Conservation (phyloP, 805 yeast genomes). For the Candida golubevii region DNA sequence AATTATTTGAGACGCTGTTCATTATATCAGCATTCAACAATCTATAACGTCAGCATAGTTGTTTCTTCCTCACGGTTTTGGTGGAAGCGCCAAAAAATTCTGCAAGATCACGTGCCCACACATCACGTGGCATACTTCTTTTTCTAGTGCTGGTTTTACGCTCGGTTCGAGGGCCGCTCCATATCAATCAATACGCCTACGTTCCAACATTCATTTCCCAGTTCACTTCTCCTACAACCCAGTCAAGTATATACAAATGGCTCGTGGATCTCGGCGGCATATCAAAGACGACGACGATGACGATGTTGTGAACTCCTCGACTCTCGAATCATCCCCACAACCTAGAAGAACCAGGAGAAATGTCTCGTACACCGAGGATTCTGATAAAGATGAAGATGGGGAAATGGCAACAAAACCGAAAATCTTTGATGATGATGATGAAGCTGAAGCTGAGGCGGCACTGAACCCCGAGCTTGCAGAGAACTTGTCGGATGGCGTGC, state of each 20-base stretch:
- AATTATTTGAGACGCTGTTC: too few relatives aligned
- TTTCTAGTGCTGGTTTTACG: too few relatives aligned
- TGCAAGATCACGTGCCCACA: too few relatives aligned
- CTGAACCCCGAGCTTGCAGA: not conserved
- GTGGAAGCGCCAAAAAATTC: too few relatives aligned
- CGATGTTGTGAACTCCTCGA: conserved; percentile 1
- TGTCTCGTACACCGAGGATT: conserved; percentile 14
- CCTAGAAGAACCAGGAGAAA: conserved; percentile 10
- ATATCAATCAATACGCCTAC: not conserved
- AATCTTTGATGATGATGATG: conserved; percentile 5
- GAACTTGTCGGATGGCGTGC: not conserved
- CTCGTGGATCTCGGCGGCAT: conserved; percentile 15
- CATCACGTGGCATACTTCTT: too few relatives aligned
- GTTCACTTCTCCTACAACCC: conserved; percentile 15
- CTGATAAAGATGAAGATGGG: conserved; percentile 11
- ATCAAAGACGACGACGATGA: conserved; percentile 10
- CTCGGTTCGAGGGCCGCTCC: too few relatives aligned
- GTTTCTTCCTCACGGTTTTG: too few relatives aligned
- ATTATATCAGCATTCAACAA: too few relatives aligned
- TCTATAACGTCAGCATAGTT: too few relatives aligned
- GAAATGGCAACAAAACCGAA: conserved; percentile 1
- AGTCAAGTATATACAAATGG: conserved; percentile 12
- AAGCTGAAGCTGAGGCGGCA: not conserved
- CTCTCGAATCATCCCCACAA: not conserved
- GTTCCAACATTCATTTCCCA: conserved; percentile 9